Conservation (phyloP, 148 eudicot species). For the Simmondsia chinensis region DNA sequence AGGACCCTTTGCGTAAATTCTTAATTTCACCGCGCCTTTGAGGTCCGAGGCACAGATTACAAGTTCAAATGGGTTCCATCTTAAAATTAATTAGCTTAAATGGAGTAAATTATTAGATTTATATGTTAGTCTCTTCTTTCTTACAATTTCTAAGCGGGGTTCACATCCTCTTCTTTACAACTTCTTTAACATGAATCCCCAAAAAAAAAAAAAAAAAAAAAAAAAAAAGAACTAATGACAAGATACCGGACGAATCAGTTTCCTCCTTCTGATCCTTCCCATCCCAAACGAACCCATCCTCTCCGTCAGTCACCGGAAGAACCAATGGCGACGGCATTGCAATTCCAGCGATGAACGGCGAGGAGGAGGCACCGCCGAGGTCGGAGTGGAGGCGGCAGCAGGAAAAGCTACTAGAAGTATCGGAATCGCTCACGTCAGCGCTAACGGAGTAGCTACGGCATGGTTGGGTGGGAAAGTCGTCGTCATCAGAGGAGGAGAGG, state of each 20-base stretch:
- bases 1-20: too few relatives aligned
- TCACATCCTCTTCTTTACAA: too few relatives aligned
- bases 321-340: slow-evolving; percentile 24
- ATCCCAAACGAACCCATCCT: slow-evolving; percentile 57
- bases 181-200: too few relatives aligned
- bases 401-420: slow-evolving; percentile 37
- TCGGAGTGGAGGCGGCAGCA: slow-evolving; percentile 21
- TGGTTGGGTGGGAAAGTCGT: slow-evolving; percentile 31
- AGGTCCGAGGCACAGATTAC: too few relatives aligned
- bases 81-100: too few relatives aligned
- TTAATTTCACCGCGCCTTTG: too few relatives aligned
- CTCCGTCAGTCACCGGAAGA: slow-evolving; percentile 37
- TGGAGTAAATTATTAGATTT: too few relatives aligned
- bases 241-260: slow-evolving; percentile 47
- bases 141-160: too few relatives aligned
- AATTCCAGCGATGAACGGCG: slow-evolving; percentile 6
- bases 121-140: too few relatives aligned
- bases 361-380: slow-evolving; percentile 29
- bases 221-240: background rate
- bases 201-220: background rate
- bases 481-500: slow-evolving; percentile 50
- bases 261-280: slow-evolving; percentile 24
- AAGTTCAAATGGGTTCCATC: too few relatives aligned
- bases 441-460: slow-evolving; percentile 47
- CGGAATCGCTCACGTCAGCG: slow-evolving; percentile 77